Conservation (phyloP, 2,329 filamentous ascomycete genomes). For the Pleochaeta shiraiana region DNA sequence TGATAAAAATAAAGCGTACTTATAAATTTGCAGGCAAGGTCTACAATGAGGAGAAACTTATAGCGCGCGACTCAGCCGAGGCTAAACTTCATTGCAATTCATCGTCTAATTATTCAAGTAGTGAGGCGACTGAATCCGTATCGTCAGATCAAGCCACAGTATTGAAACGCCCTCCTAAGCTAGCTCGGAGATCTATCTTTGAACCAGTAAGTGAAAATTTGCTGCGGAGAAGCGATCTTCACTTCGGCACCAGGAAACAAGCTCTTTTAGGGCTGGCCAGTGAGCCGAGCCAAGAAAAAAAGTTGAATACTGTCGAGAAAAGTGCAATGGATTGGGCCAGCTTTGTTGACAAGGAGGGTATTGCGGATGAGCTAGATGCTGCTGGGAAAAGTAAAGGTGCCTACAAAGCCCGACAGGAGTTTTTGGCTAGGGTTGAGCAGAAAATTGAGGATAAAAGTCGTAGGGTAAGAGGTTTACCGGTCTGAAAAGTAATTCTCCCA, state of each 20-base stretch:
- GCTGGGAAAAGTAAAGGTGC: constrained; percentile 43
- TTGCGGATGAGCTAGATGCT: constrained; percentile 43
- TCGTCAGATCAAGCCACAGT: constrained; percentile 23
- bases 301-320: constrained; percentile 50
- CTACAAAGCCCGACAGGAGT: constrained; percentile 39
- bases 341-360: constrained; percentile 48
- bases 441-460: constrained; percentile 38
- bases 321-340: constrained; percentile 53
- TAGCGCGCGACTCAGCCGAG: constrained; percentile 41
- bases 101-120: constrained; percentile 15
- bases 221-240: constrained; percentile 30
- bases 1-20: constrained; percentile 43
- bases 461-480: constrained; percentile 23
- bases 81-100: constrained; percentile 40
- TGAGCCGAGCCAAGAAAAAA: constrained; percentile 30
- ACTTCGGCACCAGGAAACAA: constrained; percentile 28
- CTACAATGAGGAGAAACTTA: constrained; percentile 48
- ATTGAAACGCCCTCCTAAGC: constrained; percentile 17
- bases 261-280: constrained; percentile 4
- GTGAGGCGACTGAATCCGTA: constrained; percentile 11
- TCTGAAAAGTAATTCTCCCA: too few relatives aligned
- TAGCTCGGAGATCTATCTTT: constrained; percentile 32
- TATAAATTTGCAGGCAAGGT: constrained; percentile 57
- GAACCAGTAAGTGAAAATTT: constrained; percentile 30
- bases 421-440: constrained; percentile 40